Base-by-base conservation (phyloP, 1,284 basidiomycete species). In the Inonotus obliquus region DNA sequence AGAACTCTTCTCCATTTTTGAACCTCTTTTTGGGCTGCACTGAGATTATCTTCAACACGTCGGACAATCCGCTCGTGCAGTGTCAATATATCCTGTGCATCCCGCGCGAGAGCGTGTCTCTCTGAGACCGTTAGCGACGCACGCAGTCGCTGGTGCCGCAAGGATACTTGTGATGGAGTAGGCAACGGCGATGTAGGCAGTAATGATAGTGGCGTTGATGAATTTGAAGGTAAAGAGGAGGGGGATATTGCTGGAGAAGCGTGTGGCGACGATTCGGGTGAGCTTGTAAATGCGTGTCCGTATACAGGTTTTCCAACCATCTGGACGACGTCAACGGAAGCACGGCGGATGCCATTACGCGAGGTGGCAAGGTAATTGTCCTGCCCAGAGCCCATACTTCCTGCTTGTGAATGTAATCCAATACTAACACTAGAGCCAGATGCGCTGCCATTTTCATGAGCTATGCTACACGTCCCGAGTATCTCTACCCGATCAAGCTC, bases 61-160 rank as follows among this genome's bases (percentile, higher is more conserved):
- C 32, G 7, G 10, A 59, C 56, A 14, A 63, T 54, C 13, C 51
- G 38, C 27, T 63, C 57, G 23, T 63, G 61, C 44, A 63, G 32
- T 23, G 35, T 14, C 27, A 63, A 47, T 6, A 63, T 35, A 13
- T 55, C 61, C n/a, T 23, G 47, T 21, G 56, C 61, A 37, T 32
- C 44, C 21, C 61, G 56, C 19, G 61, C 39, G 48, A 63, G 56
- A 11, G 35, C 29, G 9, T 51, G 29, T 19, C 37, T 27, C 27
- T 63, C 61, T 27, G 48, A 35, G 14, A 57, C 60, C 13, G 54
- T 41, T 17, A 62, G 35, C 13, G 48, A 48, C 11, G 37, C 38
- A n/a, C 29, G 44, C 21, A 57, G 19, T n/a, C 44, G 55, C 29
- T 32, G 44, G 29, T 14, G 55, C 19, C 55, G 55, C 55, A 39